phyloP scores from a whole-genome alignment of 208 protist genomes.

The Leishmania arabica region DNA sequence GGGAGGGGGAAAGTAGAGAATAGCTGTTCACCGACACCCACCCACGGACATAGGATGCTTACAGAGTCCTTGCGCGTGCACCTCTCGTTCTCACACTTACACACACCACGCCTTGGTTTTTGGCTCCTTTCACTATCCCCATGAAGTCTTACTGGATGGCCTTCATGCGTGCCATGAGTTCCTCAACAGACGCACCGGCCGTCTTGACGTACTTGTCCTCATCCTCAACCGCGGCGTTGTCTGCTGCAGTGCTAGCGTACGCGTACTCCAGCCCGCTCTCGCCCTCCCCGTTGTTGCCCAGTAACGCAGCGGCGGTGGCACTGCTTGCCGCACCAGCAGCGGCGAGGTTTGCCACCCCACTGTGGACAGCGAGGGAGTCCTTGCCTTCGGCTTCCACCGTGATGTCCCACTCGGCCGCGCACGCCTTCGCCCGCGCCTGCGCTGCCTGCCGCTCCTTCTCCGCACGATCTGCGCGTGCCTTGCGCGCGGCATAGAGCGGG shows the following conservation, averaged over 20 bases:
- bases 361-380: constrained; percentile 25
- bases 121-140: background rate
- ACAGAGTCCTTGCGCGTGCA: background rate
- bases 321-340: background rate
- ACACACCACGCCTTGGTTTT: background rate
- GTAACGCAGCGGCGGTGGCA: background rate
- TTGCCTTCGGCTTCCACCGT: constrained; percentile 53
- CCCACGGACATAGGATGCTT: background rate
- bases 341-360: background rate
- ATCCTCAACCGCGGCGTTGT: constrained; percentile 1
- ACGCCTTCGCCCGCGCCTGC: constrained; percentile 48
- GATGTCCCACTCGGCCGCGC: constrained; percentile 84
- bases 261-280: constrained; percentile 47
- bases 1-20: background rate
- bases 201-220: constrained; percentile 22
- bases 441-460: constrained; percentile 40
- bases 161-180: constrained; percentile 76
- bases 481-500: constrained; percentile 54
- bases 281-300: background rate
- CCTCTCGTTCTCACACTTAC: background rate
- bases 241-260: constrained; percentile 18
- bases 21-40: background rate
- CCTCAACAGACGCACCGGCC: constrained; percentile 47
- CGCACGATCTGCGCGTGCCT: constrained; percentile 46
- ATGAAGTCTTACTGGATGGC: constrained; percentile 29